These are phyloP conservation scores for Auriscalpium microsporum DNA, from an alignment of 768 basidiomycete species.

Conservation along the genomic window DNA sequence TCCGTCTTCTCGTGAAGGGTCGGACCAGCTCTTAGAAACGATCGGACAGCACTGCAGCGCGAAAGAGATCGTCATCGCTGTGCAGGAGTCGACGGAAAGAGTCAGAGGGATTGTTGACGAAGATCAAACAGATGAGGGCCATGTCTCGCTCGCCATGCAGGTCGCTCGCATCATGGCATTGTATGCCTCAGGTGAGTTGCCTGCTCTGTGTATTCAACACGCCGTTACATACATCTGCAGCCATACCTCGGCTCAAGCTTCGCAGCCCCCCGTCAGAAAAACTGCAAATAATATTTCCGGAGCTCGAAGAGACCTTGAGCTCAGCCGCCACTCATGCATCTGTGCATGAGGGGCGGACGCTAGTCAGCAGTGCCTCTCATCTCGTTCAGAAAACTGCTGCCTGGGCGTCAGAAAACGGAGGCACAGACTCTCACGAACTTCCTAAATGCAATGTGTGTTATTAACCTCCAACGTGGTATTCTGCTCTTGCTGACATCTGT, in stretches of 20 bases:
- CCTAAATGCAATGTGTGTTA: slow-evolving; percentile 4
- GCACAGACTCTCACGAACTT: slow-evolving; percentile 2
- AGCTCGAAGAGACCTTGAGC: slow-evolving; percentile 6
- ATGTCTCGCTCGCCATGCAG: slow-evolving; percentile 9
- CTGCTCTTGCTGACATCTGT: background rate
- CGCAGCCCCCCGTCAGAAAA: slow-evolving; percentile 8
- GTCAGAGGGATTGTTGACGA: slow-evolving; percentile 18
- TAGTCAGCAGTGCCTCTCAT: slow-evolving; percentile 3
- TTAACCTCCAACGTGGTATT: background rate
- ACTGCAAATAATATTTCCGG: slow-evolving; percentile 3
- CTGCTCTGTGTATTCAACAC: background rate
- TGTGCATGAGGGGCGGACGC: slow-evolving; percentile 3
- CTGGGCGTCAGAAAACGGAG: slow-evolving; percentile 4
- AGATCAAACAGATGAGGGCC: slow-evolving; percentile 2
- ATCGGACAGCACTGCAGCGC: slow-evolving; percentile 26
- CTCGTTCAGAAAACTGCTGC: slow-evolving; percentile 3
- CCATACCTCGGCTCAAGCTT: slow-evolving; percentile 17
- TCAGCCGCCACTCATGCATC: background rate
- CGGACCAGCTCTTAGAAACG: slow-evolving; percentile 24
- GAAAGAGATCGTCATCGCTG: slow-evolving; percentile 35
- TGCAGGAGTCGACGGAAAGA: slow-evolving; percentile 31
- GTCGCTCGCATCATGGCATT: slow-evolving; percentile 17
- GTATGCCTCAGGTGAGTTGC: slow-evolving; percentile 15
- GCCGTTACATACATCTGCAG: slow-evolving; percentile 3
- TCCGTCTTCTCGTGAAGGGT: slow-evolving; percentile 21